These are phyloP conservation scores for Schizosaccharomyces osmophilus DNA, from an alignment of 805 yeast species.

Conservation along the genomic window DNA sequence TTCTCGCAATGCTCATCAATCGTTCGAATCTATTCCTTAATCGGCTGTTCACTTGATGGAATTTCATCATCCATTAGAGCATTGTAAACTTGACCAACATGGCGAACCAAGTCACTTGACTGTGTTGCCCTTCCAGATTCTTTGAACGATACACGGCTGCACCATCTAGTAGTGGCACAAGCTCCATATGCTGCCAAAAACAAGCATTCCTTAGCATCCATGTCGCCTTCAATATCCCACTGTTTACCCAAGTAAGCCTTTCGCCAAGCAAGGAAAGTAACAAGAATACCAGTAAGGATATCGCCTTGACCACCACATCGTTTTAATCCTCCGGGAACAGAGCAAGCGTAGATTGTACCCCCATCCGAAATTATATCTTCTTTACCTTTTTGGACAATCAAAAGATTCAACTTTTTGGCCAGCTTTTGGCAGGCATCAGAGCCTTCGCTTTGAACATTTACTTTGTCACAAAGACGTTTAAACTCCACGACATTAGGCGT, in stretches of 20 bases:
- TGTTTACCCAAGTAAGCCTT: constrained; percentile 30
- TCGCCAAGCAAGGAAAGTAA: constrained; percentile 64
- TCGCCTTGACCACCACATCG: constrained; percentile 97
- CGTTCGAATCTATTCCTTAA: background rate
- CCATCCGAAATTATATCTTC: constrained; percentile 39
- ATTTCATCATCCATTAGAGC: constrained; percentile 9
- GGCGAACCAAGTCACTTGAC: constrained; percentile 54
- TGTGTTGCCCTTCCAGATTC: constrained; percentile 56
- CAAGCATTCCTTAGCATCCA: constrained; percentile 15
- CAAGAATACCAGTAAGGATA: constrained; percentile 64
- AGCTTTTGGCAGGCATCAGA: constrained; percentile 15
- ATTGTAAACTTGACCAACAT: constrained; percentile 39
- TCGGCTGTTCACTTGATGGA: background rate
- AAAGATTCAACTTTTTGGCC: constrained; percentile 28
- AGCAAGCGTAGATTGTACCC: constrained; percentile 19
- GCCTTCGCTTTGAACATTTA: constrained; percentile 6
- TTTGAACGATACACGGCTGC: constrained; percentile 40
- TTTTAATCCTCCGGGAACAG: constrained; percentile 38
- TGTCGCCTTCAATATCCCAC: constrained; percentile 25
- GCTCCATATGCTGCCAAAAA: constrained; percentile 39
- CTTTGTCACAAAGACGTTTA: constrained; percentile 32
- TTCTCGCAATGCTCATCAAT: background rate
- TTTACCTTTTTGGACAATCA: constrained; percentile 51
- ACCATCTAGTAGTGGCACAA: constrained; percentile 35
- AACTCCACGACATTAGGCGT: constrained; percentile 87